phyloP scores from a whole-genome alignment of 371 early-diverging fungal species.

The Phascolomyces articulosus region DNA sequence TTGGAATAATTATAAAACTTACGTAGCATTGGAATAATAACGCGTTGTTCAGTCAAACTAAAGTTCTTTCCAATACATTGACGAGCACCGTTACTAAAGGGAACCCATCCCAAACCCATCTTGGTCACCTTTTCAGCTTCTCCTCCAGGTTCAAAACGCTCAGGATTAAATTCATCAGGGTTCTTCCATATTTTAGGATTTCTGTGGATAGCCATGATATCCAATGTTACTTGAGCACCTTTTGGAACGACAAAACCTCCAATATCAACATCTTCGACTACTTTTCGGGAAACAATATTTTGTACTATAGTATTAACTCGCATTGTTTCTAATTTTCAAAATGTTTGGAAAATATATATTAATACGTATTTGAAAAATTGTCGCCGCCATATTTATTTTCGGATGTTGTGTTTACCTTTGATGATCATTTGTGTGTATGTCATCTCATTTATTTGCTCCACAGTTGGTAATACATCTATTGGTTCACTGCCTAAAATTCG shows the following conservation, averaged over 20 bases:
- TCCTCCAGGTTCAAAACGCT: conserved; percentile 23
- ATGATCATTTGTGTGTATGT: conserved; percentile 42
- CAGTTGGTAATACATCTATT: conserved; percentile 39
- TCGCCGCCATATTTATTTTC: not conserved
- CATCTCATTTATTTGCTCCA: conserved; percentile 46
- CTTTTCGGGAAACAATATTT: not conserved
- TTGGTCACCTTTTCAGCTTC: conserved; percentile 13
- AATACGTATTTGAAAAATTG: not conserved
- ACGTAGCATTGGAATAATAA: conserved; percentile 51
- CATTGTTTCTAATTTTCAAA: conserved; percentile 18
- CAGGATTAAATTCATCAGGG: conserved; percentile 23
- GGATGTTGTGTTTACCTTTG: conserved; percentile 18
- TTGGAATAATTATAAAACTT: too few species aligned
- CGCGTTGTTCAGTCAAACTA: conserved; percentile 56
- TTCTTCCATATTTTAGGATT: conserved; percentile 21
- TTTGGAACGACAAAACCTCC: conserved; percentile 16
- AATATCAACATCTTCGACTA: conserved; percentile 13
- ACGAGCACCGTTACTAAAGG: conserved; percentile 17
- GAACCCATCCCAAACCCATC: conserved; percentile 11
- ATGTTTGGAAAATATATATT: not conserved
- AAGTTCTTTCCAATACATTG: conserved; percentile 57
- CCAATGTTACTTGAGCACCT: conserved; percentile 7
- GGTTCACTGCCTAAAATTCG: conserved; percentile 44
- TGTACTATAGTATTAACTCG: conserved; percentile 15
- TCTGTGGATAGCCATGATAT: conserved; percentile 21